phyloP scores from a whole-genome alignment of 2,329 filamentous ascomycete species.

The Chaetomium sp. region DNA sequence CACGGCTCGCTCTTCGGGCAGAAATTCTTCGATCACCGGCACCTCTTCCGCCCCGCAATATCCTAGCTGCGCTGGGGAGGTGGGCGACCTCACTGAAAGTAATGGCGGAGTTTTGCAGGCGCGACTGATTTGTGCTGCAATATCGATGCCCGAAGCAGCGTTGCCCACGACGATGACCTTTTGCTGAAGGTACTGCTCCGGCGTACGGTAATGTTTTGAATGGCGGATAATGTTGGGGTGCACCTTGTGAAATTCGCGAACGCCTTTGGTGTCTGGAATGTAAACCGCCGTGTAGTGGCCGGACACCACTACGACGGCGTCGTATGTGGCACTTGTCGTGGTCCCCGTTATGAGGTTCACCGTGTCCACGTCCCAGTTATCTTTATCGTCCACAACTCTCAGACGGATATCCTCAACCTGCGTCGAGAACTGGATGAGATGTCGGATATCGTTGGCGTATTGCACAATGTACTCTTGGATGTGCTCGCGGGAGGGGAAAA shows the following conservation, averaged over 20 bases:
- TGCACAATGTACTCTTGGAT: slow-evolving; percentile 68
- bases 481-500: slow-evolving; percentile 67
- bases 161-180: slow-evolving; percentile 83
- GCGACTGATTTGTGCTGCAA: slow-evolving; percentile 65
- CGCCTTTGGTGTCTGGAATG: slow-evolving; percentile 56
- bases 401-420: slow-evolving; percentile 57
- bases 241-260: slow-evolving; percentile 50
- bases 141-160: slow-evolving; percentile 76
- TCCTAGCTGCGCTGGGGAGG: slow-evolving; percentile 38
- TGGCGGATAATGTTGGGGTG: slow-evolving; percentile 61
- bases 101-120: slow-evolving; percentile 56
- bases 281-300: slow-evolving; percentile 68
- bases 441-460: slow-evolving; percentile 62
- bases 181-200: slow-evolving; percentile 56
- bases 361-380: slow-evolving; percentile 57
- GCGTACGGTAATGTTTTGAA: slow-evolving; percentile 71
- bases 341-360: slow-evolving; percentile 41
- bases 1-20: slow-evolving; percentile 49
- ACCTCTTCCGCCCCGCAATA: slow-evolving; percentile 46
- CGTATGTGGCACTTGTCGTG: slow-evolving; percentile 47
- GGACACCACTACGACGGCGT: slow-evolving; percentile 68
- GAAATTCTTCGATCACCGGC: slow-evolving; percentile 52
- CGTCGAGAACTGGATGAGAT: slow-evolving; percentile 62
- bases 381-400: slow-evolving; percentile 30
- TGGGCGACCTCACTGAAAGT: slow-evolving; percentile 53